Base-by-base conservation (phyloP, 768 basidiomycete species). In the Artomyces pyxidatus region DNA sequence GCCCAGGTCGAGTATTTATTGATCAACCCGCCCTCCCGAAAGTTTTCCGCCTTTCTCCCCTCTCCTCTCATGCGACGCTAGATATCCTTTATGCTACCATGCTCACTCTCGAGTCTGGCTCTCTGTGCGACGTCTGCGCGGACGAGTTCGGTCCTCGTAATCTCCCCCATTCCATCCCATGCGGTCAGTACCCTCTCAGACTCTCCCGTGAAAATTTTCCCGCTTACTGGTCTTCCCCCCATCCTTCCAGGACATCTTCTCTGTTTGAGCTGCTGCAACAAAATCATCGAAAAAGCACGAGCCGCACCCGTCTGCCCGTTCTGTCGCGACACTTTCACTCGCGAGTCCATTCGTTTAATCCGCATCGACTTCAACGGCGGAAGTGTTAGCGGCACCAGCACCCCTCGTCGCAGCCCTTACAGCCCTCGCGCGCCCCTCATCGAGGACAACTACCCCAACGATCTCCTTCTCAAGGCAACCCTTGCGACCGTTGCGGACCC, bases 101-200 rank as follows among this genome's bases (percentile, higher is more conserved):
- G 87, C 79, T 89, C 71, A 84, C 86, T 65, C 83, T 89, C 63
- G 76, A 71, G 71, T 78, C 84, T 67, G 84, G 84, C 68, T 88
- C 83, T 65, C 75, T 81, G 66, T 89, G 87, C 81, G 87, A 89
- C 75, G 87, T 89, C 63, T 89, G 87, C 74, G 86, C 86, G 61
- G 86, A 88, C 70, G 85, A 88, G 73, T 89, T 77, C 68, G 82
- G 82, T 63, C 71, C 78, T 50, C 81, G 81, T 59, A 80, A 79
- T 65, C 70, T 77, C 54, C 87, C 87, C 53, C 83, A 88, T 65
- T 85, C 79, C 45, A 88, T 89, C 63, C 83, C 87, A 52, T 89
- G 87, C 69, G 87, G 87, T 87, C 45, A 56, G 77, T 66, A 21
- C 53, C 53, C 57, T 64, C 62, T 63, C 58, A 47, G 11, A 45